phyloP scores from a whole-genome alignment of 306 rosid genomes.

The Gillenia trifoliata region DNA sequence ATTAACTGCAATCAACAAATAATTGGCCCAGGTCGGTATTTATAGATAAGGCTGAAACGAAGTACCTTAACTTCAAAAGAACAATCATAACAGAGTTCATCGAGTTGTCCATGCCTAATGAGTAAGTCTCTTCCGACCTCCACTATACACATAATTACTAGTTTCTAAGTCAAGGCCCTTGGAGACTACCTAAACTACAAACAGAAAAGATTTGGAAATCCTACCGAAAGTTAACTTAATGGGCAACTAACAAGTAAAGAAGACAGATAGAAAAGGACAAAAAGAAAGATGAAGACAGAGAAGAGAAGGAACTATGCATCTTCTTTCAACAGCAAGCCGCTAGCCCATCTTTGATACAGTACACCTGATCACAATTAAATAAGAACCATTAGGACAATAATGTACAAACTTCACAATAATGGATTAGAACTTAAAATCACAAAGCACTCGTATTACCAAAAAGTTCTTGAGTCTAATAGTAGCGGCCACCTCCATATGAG shows the following conservation, averaged over 20 bases:
- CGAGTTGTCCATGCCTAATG: conserved; percentile 35
- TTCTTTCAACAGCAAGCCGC: conserved; percentile 32
- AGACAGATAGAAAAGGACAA: conserved; percentile 25
- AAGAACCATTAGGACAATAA: conserved; percentile 25
- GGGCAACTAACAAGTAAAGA: conserved; percentile 13
- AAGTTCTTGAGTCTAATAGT: conserved; percentile 32
- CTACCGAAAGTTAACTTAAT: conserved; percentile 22
- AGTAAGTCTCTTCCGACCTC: conserved; percentile 31
- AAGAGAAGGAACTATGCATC: conserved; percentile 33
- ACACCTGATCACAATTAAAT: conserved; percentile 37
- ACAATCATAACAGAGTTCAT: conserved; percentile 42
- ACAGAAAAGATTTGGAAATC: conserved; percentile 26
- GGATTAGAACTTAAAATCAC: conserved; percentile 11
- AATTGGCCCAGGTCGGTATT: neutral
- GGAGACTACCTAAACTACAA: conserved; percentile 34
- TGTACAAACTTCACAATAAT: conserved; percentile 10
- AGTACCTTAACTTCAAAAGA: conserved; percentile 22
- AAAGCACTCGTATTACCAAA: conserved; percentile 33
- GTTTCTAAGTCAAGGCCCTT: conserved; percentile 28
- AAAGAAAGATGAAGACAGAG: conserved; percentile 8
- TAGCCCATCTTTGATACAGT: conserved; percentile 28
- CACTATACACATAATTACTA: conserved; percentile 25
- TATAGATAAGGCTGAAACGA: conserved; percentile 16
- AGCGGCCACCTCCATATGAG: conserved; percentile 47
- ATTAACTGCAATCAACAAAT: conserved; percentile 22